These are phyloP conservation scores for Trebouxia sp. DNA, from an alignment of 139 green algal species.

Conservation along the genomic window DNA sequence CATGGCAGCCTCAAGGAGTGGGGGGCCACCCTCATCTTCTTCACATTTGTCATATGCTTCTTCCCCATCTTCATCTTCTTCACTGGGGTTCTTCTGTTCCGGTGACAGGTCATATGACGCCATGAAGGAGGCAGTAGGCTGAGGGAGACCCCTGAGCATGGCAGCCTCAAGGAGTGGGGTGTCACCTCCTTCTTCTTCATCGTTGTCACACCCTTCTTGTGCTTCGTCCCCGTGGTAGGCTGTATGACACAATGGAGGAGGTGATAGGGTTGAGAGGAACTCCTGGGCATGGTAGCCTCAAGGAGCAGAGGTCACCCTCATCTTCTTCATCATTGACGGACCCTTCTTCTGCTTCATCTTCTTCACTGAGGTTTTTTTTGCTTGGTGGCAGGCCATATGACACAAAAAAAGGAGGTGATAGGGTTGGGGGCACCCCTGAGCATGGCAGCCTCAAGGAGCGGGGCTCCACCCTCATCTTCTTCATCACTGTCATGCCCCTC, in stretches of 20 bases:
- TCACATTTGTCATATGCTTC: no score
- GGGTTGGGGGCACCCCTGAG: conserved; percentile 65
- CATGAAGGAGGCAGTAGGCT: conserved; percentile 91
- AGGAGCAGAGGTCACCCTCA: conserved; percentile 89
- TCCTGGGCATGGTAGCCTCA: conserved; percentile 71
- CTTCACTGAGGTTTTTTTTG: no score
- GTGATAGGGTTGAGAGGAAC: conserved; percentile 80
- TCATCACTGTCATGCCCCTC: no score
- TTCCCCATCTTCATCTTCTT: no score
- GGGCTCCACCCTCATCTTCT: no score
- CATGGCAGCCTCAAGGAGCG: conserved; percentile 83
- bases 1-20: conserved; percentile 84
- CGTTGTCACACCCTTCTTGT: no score
- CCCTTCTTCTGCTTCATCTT: no score
- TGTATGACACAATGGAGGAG: conserved; percentile 98
- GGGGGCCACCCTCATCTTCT: no score
- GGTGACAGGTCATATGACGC: conserved; percentile 95
- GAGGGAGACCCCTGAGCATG: conserved; percentile 64
- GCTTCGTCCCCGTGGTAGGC: no score
- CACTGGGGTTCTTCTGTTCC: no score
- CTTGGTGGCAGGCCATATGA: conserved; percentile 93
- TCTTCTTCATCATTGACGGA: no score
- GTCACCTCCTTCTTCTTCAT: no score
- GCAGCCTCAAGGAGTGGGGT: conserved; percentile 86
- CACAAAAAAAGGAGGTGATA: conserved; percentile 94